Base-by-base conservation (phyloP, 352 stramenopile species). In the Phytophthora hibernalis region DNA sequence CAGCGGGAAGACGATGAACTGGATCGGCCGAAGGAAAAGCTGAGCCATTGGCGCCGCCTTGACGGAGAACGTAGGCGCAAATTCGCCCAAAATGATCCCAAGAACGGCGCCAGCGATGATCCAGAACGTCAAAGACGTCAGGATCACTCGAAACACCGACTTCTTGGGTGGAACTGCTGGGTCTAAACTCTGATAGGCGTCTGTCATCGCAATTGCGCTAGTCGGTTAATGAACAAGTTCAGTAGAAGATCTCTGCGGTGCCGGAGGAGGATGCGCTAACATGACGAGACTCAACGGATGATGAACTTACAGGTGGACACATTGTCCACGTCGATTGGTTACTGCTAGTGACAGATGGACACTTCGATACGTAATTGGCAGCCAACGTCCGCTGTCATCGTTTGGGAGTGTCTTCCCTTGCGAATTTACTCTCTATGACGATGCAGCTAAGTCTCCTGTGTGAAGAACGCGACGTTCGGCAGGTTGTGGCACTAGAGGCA, bases 1-100 rank as follows among this genome's bases (percentile, higher is more conserved):
- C 31, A 78, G 71, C 47, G 77, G 77, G 58, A 85, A 85, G 37
- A 85, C 77, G 50, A 82, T 79, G 51, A 85, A 85, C 44, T 80
- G 70, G 40, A 79, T 68, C 3, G 66, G 62, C 1, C 69, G 73
- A n/a, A 80, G 54, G 54, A 82, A 85, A 21, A 82, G 44, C n/a
- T 85, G 58, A 33, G 64, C 56, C 64, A 82, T 80, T 0, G 77
- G 77, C 21, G 67, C 62, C 5, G 77, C 77, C 40, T 79, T 62
- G 37, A 76, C 79, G 18, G 66, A 79, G 48, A 82, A 85, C 4
- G 44, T 62, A 15, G 74, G 77, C 44, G 77, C 74, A 22, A 76
- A 65, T 18, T 72, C 45, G 22, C 74, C 77, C 15, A 85, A 65
- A 35, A 83, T 40, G 33, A 82, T 70, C 8, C 77, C 77, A 28